Evolutionary conservation across 2,329 filamentous ascomycete genomes (phyloP).

Genomic region (Fusarium sarcochroum): DNA sequence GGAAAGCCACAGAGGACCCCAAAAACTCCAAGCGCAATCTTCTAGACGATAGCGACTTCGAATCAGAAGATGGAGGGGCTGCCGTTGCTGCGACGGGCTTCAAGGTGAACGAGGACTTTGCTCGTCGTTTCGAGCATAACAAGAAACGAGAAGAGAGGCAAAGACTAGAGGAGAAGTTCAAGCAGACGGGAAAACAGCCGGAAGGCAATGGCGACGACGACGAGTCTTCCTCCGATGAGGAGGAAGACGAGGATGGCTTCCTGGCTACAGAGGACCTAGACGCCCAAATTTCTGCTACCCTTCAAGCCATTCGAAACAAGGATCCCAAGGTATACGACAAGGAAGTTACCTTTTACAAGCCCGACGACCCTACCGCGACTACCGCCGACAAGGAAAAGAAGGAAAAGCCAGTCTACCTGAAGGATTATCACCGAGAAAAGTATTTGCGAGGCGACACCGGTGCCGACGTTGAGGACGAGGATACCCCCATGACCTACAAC

Average conservation of each 20-base stretch:
- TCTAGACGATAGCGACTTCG: slow-evolving; percentile 70
- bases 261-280: slow-evolving; percentile 89
- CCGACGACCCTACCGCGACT: slow-evolving; percentile 62
- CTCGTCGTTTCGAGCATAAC: slow-evolving; percentile 92
- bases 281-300: slow-evolving; percentile 86
- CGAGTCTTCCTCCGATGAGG: slow-evolving; percentile 80
- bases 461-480: slow-evolving; percentile 70
- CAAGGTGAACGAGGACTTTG: slow-evolving; percentile 92
- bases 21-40: slow-evolving; percentile 63
- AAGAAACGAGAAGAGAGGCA: slow-evolving; percentile 94
- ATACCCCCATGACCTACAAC: slow-evolving; percentile 78
- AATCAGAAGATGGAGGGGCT: slow-evolving; percentile 60
- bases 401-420: slow-evolving; percentile 87
- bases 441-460: slow-evolving; percentile 79
- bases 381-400: slow-evolving; percentile 66
- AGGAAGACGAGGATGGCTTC: slow-evolving; percentile 91
- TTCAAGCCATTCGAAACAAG: slow-evolving; percentile 89
- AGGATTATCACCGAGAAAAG: slow-evolving; percentile 93
- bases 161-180: slow-evolving; percentile 87
- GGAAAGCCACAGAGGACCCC: slow-evolving; percentile 47
- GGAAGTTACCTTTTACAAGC: slow-evolving; percentile 81
- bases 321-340: slow-evolving; percentile 93
- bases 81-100: slow-evolving; percentile 65
- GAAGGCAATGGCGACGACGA: slow-evolving; percentile 60
- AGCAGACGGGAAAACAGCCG: slow-evolving; percentile 57